A percentile compares a stretch with the other conserved stretches of the same genome.
Evolutionary conservation across 2,329 filamentous ascomycete genomes (phyloP).

Genomic region (Microcera coccophila): DNA sequence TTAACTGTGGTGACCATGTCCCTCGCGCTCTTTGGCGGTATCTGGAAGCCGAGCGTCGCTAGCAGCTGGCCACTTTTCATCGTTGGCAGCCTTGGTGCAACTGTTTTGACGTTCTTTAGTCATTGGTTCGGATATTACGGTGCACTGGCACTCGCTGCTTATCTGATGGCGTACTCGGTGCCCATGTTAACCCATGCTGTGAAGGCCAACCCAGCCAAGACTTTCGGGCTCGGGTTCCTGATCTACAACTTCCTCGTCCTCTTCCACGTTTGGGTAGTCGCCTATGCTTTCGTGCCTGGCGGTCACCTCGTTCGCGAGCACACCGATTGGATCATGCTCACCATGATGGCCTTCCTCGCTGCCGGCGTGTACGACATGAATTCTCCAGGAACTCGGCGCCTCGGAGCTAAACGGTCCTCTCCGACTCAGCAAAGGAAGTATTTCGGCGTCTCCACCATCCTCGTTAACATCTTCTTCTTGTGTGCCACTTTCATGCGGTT

Average conservation of each 20-base stretch:
- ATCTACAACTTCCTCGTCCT: conserved; percentile 91
- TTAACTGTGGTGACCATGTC: conserved; percentile 87
- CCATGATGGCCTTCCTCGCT: conserved; percentile 79
- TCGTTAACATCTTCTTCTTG: conserved; percentile 75
- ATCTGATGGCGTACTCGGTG: conserved; percentile 75
- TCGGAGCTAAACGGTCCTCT: conserved; percentile 26
- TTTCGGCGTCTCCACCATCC: conserved; percentile 57
- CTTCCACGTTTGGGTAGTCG: conserved; percentile 98
- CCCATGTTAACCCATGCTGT: conserved; percentile 72
- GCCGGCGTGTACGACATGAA: conserved; percentile 75
- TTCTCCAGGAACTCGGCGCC: conserved; percentile 43
- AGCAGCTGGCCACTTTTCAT: conserved; percentile 78
- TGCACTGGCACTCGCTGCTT: conserved; percentile 68
- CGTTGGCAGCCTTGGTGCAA: conserved; percentile 73
- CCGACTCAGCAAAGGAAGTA: conserved; percentile 49
- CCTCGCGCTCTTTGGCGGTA: conserved; percentile 69
- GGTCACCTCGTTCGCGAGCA: conserved; percentile 88
- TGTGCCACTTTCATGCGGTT: conserved; percentile 84
- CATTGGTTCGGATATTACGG: conserved; percentile 92
- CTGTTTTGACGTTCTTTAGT: conserved; percentile 68
- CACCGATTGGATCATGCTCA: conserved; percentile 92
- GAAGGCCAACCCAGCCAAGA: conserved; percentile 69
- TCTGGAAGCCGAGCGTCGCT: conserved; percentile 66
- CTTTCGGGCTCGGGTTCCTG: conserved; percentile 85
- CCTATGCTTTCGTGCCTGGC: conserved; percentile 95